phyloP scores from a whole-genome alignment of 805 yeast genomes.

The Tetrapisispora pingtungensis region DNA sequence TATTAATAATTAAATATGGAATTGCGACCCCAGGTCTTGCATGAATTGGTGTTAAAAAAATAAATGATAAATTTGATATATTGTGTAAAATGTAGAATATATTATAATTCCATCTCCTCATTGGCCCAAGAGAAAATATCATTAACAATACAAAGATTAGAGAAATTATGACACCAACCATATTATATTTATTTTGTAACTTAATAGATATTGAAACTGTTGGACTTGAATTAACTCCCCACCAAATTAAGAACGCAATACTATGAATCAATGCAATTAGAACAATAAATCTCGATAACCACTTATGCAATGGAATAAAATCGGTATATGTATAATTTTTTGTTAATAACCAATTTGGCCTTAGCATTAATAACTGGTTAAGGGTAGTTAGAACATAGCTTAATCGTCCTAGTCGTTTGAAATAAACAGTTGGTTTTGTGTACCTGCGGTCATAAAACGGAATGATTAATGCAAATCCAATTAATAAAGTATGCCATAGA shows the following conservation, averaged over 20 bases:
- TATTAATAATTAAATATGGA: slow-evolving; percentile 23
- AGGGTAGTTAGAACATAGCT: slow-evolving; percentile 50
- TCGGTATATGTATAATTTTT: slow-evolving; percentile 41
- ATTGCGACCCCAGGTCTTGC: slow-evolving; percentile 59
- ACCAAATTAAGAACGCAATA: slow-evolving; percentile 40
- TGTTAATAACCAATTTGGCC: slow-evolving; percentile 43
- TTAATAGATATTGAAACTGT: slow-evolving; percentile 29
- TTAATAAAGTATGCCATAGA: slow-evolving; percentile 27
- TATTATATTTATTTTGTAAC: slow-evolving; percentile 30
- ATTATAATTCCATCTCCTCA: slow-evolving; percentile 42
- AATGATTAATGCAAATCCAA: slow-evolving; percentile 27
- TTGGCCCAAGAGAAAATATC: slow-evolving; percentile 37
- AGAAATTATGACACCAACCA: slow-evolving; percentile 43
- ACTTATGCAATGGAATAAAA: slow-evolving; percentile 51
- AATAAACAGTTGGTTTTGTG: slow-evolving; percentile 16
- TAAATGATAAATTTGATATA: slow-evolving; percentile 36
- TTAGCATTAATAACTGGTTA: slow-evolving; percentile 43
- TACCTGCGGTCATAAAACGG: slow-evolving; percentile 25
- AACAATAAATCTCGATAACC: slow-evolving; percentile 55
- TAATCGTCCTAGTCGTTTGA: slow-evolving; percentile 55
- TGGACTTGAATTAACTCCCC: slow-evolving; percentile 35
- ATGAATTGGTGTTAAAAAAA: slow-evolving; percentile 43
- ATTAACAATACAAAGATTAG: slow-evolving; percentile 30
- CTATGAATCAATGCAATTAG: slow-evolving; percentile 40
- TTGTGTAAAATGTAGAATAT: slow-evolving; percentile 51